Evolutionary conservation across 192 early-diverging fungal genomes (phyloP).

Genomic region (Umbelopsis ramanniana): DNA sequence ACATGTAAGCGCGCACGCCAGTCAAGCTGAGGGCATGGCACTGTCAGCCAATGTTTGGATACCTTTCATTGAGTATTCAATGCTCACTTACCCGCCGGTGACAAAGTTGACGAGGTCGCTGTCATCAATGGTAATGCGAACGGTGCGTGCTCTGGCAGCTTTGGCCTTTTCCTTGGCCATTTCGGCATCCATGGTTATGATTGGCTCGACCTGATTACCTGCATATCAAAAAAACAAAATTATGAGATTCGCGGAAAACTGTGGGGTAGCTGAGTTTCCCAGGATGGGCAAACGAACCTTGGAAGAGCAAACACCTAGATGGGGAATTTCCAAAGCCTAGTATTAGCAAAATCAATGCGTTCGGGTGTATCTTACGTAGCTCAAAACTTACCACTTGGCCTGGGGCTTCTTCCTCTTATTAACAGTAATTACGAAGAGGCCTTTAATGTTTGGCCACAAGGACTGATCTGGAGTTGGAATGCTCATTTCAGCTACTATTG

Average conservation of each 20-base stretch:
- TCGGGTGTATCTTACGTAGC: too few relatives aligned
- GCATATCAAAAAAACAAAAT: not conserved
- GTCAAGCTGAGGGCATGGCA: constrained; percentile 24
- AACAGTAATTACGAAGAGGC: constrained; percentile 36
- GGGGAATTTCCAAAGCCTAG: too few relatives aligned
- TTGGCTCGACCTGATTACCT: constrained; percentile 30
- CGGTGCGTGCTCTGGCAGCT: constrained; percentile 22
- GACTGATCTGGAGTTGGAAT: not conserved
- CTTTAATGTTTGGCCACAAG: constrained; percentile 41
- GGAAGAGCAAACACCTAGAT: constrained; percentile 35
- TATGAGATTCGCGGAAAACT: not conserved
- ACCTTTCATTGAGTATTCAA: not conserved
- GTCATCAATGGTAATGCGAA: constrained; percentile 36
- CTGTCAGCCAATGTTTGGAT: not conserved
- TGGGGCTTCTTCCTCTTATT: constrained; percentile 30
- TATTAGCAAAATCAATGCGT: too few relatives aligned
- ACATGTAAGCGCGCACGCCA: constrained; percentile 36
- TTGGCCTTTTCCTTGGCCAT: not conserved
- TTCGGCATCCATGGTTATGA: constrained; percentile 28
- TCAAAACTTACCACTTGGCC: constrained; percentile 30
- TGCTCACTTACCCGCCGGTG: constrained; percentile 37
- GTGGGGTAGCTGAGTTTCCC: not conserved
- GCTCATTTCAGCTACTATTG: not conserved
- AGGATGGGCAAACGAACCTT: constrained; percentile 16
- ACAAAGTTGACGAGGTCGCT: constrained; percentile 39